phyloP scores from a whole-genome alignment of 2,329 filamentous ascomycete genomes.

The Cordyceps cicadae region DNA sequence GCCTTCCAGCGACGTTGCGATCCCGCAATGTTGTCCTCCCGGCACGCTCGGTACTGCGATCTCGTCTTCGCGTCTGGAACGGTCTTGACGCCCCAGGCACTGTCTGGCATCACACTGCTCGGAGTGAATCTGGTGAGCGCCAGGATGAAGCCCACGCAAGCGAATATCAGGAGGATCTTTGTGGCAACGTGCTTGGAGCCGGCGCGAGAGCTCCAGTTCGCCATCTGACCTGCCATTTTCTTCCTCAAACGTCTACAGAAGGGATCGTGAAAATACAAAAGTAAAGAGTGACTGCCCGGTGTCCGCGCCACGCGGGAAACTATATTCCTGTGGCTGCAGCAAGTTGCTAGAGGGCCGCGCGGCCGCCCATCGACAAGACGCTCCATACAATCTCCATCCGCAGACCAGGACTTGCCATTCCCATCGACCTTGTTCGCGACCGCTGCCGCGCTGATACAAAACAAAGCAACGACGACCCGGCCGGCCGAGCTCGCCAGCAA shows the following conservation, averaged over 20 bases:
- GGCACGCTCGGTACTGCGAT: not conserved
- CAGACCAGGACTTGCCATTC: no score
- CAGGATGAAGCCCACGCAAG: conserved; percentile 18
- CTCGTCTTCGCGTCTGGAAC: not conserved
- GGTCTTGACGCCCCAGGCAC: not conserved
- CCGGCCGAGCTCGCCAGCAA: no score
- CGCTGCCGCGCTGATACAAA: no score
- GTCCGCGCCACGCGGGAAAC: no score
- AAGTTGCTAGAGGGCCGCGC: no score
- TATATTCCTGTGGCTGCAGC: no score
- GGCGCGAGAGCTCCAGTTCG: conserved; percentile 19
- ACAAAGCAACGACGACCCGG: no score
- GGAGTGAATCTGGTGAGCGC: conserved; percentile 37
- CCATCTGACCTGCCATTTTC: conserved; percentile 20
- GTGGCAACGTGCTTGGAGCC: conserved; percentile 34
- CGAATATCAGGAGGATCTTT: conserved; percentile 20
- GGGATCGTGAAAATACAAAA: conserved; percentile 38
- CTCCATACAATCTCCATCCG: no score
- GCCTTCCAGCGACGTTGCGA: not conserved
- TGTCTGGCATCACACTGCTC: conserved; percentile 24
- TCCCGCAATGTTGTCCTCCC: not conserved
- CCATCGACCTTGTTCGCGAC: no score
- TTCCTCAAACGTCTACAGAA: conserved; percentile 29
- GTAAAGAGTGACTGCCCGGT: no score
- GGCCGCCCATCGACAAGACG: no score